Percentiles rank a stretch among this genome's conserved stretches.
Evolutionary conservation across 768 basidiomycete species (phyloP).

Genomic region (Trametes meyenii): DNA sequence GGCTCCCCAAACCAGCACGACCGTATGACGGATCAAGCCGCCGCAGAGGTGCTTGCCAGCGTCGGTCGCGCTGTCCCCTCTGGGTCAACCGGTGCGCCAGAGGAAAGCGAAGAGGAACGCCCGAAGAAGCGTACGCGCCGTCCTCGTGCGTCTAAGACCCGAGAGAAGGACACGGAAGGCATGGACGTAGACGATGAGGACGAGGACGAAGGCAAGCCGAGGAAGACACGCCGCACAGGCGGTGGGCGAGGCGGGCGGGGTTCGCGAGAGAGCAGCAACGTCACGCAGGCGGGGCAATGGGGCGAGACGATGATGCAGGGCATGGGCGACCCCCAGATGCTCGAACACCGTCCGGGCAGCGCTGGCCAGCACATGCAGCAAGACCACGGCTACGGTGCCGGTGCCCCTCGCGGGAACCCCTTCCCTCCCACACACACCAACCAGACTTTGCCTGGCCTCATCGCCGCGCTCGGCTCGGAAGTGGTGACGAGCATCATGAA

Average conservation of each 20-base stretch:
- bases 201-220: slow-evolving; percentile 22
- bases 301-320: slow-evolving; percentile 26
- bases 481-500: slow-evolving; percentile 24
- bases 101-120: slow-evolving; percentile 46
- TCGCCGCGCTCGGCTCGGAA: slow-evolving; percentile 39
- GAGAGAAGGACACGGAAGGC: slow-evolving; percentile 44
- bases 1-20: slow-evolving; percentile 40
- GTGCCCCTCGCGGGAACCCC: slow-evolving; percentile 31
- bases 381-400: slow-evolving; percentile 26
- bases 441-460: slow-evolving; percentile 67
- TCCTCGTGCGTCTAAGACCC: slow-evolving; percentile 35
- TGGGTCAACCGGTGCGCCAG: slow-evolving; percentile 45
- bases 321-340: slow-evolving; percentile 20
- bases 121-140: slow-evolving; percentile 60
- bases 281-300: slow-evolving; percentile 21
- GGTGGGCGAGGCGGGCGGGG: background rate
- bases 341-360: slow-evolving; percentile 18
- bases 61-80: slow-evolving; percentile 61
- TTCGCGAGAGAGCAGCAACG: slow-evolving; percentile 18
- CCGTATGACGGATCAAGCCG: slow-evolving; percentile 81
- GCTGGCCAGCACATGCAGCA: slow-evolving; percentile 9
- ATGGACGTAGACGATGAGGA: slow-evolving; percentile 56
- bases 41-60: slow-evolving; percentile 85
- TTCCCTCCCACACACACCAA: slow-evolving; percentile 43
- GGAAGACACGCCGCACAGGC: slow-evolving; percentile 10